Evolutionary conservation across 208 protist genomes (phyloP), one percentile per base, ranked within the genome.

Genomic region (Acanthamoeba quina): DNA sequence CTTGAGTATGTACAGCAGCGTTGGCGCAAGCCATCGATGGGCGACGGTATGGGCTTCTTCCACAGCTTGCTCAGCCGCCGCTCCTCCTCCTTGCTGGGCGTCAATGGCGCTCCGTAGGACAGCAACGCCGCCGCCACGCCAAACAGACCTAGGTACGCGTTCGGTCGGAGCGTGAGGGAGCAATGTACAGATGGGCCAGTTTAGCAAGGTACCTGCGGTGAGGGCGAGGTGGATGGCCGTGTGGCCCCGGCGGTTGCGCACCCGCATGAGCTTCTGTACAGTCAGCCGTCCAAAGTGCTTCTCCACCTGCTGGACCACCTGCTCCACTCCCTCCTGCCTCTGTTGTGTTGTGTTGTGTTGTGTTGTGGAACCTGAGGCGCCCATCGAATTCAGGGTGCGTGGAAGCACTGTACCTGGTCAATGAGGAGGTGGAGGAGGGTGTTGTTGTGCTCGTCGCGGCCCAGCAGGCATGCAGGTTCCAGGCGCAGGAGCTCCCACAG

Each of bases 381-480:
- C 37, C 7, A 10, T 29, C 60, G 24, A 21, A 21, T 4, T 54
- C 49, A 58, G 0, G 0, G 54, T 15, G 54, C 54, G 54, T 6
- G 15, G 11, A 21, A 58, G 54, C 21, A 6, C n/a, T 17, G 5
- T 37, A 72, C 31, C 24, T n/a, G 5, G 3, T 3, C 13, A n/a
- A 72, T 72, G 31, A 72, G 64, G 10, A 72, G 64, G 64, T 72
- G 64, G 4, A 72, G 24, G 17, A 72, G 64, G 11, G 64, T 72
- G 64, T 72, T 72, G 64, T 72, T 72, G 64, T 72, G 29, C 24
- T 72, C 26, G 31, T 72, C 64, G 31, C 64, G 64, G 13, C 64
- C 64, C 9, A 72, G 64, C 64, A 72, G 4, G 7, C 24, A 37
- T 9, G 24, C 29, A 10, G 24, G 26, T 24, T 72, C 64, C 9